Percentiles rank a stretch among this genome's conserved stretches.
phyloP scores from a whole-genome alignment of 75 land plant species.

The Ceratopteris richardii region DNA sequence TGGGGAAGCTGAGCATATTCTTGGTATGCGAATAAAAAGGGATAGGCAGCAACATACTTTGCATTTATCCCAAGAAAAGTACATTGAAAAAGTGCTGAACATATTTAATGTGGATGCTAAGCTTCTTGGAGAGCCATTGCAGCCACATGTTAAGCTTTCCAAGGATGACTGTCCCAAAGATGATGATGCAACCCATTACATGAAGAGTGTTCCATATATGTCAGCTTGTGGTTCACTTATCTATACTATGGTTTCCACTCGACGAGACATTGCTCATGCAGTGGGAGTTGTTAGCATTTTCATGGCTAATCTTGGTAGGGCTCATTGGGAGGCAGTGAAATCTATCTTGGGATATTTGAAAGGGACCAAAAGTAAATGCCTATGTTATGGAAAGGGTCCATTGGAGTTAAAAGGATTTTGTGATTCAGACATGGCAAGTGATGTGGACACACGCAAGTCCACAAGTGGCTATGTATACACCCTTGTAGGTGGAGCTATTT shows the following conservation, averaged over 20 bases:
- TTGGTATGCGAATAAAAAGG: constrained; percentile 20
- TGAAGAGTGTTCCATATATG: constrained; percentile 13
- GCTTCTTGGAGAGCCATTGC: constrained; percentile 3
- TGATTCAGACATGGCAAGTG: too few relatives aligned
- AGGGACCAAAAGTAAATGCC: too few relatives aligned
- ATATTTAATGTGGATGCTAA: constrained; percentile 19
- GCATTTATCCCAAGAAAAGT: constrained; percentile 9
- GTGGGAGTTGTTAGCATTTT: constrained; percentile 14
- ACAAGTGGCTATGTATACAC: too few relatives aligned
- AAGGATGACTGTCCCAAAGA: background rate
- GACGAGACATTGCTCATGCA: constrained; percentile 12
- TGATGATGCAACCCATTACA: constrained; percentile 3
- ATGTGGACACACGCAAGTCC: too few relatives aligned
- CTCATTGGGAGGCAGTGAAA: too few relatives aligned
- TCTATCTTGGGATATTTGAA: too few relatives aligned
- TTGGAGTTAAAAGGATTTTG: too few relatives aligned
- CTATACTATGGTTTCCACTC: constrained; percentile 28
- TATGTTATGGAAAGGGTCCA: too few relatives aligned
- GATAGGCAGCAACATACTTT: constrained; percentile 1
- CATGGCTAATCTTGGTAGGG: background rate
- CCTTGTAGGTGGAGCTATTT: too few relatives aligned
- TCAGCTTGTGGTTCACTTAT: constrained; percentile 16
- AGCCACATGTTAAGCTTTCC: background rate
- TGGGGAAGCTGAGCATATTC: constrained; percentile 13
- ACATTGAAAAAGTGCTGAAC: constrained; percentile 14